phyloP scores from a whole-genome alignment of 2,329 filamentous ascomycete genomes.

The Penicillium griseofulvum region DNA sequence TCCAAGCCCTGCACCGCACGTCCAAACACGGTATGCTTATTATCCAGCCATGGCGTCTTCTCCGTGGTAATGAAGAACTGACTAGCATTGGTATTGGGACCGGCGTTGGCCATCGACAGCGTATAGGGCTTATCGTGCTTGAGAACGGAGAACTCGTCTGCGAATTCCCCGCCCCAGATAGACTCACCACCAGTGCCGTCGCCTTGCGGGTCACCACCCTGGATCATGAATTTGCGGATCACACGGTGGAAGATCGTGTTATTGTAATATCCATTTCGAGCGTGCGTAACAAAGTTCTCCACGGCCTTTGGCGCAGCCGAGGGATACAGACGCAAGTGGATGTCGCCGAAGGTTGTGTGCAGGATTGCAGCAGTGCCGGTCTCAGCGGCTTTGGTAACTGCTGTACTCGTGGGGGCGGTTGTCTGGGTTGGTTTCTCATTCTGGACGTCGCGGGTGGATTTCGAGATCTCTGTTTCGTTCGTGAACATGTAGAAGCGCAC shows the following conservation, averaged over 20 bases:
- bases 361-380: conserved; percentile 77
- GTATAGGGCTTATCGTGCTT: conserved; percentile 97
- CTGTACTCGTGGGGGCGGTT: conserved; percentile 46
- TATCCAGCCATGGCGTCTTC: conserved; percentile 93
- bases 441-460: conserved; percentile 82
- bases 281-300: conserved; percentile 94
- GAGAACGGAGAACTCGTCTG: conserved; percentile 87
- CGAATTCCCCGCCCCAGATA: conserved; percentile 90
- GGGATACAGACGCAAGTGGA: conserved; percentile 88
- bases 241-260: conserved; percentile 96
- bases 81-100: conserved; percentile 89
- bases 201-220: conserved; percentile 76
- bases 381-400: conserved; percentile 62
- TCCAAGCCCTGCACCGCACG: conserved; percentile 86
- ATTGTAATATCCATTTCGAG: conserved; percentile 91
- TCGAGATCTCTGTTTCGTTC: conserved; percentile 79
- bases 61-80: conserved; percentile 99
- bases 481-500: conserved; percentile 98
- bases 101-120: conserved; percentile 95
- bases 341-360: conserved; percentile 92
- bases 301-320: conserved; percentile 90
- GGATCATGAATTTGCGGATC: conserved; percentile 98
- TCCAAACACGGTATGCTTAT: conserved; percentile 95
- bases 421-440: conserved; percentile 83
- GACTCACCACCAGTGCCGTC: conserved; percentile 88